These are phyloP conservation scores for Candida oleophila DNA, from an alignment of 805 yeast genomes.

Conservation along the genomic window DNA sequence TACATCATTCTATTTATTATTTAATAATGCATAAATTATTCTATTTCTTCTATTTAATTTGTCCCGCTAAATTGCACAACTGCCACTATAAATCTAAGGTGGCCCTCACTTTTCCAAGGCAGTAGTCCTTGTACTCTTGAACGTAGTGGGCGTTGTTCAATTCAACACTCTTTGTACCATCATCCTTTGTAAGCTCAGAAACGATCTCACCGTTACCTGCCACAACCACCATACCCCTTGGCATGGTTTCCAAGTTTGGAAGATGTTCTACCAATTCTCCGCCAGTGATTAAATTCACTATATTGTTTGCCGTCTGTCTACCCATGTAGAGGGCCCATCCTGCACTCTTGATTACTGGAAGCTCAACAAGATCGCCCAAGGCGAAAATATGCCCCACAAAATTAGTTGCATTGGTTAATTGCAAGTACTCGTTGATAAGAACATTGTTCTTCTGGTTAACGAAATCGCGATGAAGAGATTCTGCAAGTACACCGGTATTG, in stretches of 20 bases:
- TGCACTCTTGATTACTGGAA: slow-evolving; percentile 42
- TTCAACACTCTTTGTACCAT: slow-evolving; percentile 32
- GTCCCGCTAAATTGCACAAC: not conserved
- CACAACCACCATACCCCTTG: slow-evolving; percentile 41
- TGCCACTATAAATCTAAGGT: slow-evolving; percentile 24
- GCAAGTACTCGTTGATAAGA: slow-evolving; percentile 37
- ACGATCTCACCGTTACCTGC: slow-evolving; percentile 40
- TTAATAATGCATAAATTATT: no score
- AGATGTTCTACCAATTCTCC: slow-evolving; percentile 30
- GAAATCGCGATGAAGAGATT: slow-evolving; percentile 17
- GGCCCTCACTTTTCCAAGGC: slow-evolving; percentile 40
- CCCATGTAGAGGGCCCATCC: slow-evolving; percentile 48
- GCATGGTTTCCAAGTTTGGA: slow-evolving; percentile 32
- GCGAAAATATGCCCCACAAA: slow-evolving; percentile 28
- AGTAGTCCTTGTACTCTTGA: slow-evolving; percentile 40
- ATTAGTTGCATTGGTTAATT: slow-evolving; percentile 20
- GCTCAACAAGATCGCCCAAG: slow-evolving; percentile 39
- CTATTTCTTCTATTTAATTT: not conserved
- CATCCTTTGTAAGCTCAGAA: slow-evolving; percentile 35
- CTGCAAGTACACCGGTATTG: slow-evolving; percentile 28
- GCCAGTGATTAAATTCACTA: slow-evolving; percentile 27
- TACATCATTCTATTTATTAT: no score
- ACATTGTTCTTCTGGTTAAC: slow-evolving; percentile 28
- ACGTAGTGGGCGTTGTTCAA: slow-evolving; percentile 32
- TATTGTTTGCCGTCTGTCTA: slow-evolving; percentile 36